Base-by-base conservation (phyloP, 2,329 filamentous ascomycete species). In the Verticillium albo-atrum region DNA sequence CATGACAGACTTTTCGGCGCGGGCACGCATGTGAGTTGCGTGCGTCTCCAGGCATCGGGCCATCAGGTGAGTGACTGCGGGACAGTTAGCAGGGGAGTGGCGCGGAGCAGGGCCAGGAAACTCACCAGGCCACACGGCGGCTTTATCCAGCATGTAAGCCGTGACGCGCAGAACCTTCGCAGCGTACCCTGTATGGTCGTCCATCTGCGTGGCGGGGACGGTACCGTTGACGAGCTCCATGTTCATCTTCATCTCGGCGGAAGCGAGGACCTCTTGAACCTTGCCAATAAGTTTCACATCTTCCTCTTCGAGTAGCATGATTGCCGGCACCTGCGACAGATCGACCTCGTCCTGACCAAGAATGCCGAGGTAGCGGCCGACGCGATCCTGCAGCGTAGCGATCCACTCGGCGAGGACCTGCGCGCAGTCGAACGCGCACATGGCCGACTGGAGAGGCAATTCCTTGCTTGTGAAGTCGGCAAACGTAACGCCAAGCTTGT, bases 351-450 rank as follows among this genome's bases (percentile, higher is more conserved):
- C 90, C 60, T 89, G 88, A 14, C 94, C 94, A 2, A 98, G 82
- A 6, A 97, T 86, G 4, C 94, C 94, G 6, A 98, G 74, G 68
- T 95, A 96, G 4, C 87, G 87, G 0, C 94, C 94, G n/a, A 97
- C 90, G 9, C 95, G 89, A 69, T 97, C 93, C 72, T 99, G 95
- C 3, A 98, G 85, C 1, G 92, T 95, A 5, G 91, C 90, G 47
- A 95, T 85, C 94, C 94, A 99, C 74, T 98, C 94, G 0, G 92
- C 92, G 32, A 99, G 83, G 1, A 98, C 92, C 70, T 97, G 93
- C 2, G 91, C 90, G 69, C 94, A 98, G 70, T 98, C 94, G 68
- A 97, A 96, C 5, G 90, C 88, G 73, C 94, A 97, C 80, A 98
- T 88, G 1, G 92, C 91, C 15, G 91, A 92, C 71, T 97, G 94